phyloP scores from a whole-genome alignment of 768 basidiomycete genomes.

The Lactarius akahatsu region DNA sequence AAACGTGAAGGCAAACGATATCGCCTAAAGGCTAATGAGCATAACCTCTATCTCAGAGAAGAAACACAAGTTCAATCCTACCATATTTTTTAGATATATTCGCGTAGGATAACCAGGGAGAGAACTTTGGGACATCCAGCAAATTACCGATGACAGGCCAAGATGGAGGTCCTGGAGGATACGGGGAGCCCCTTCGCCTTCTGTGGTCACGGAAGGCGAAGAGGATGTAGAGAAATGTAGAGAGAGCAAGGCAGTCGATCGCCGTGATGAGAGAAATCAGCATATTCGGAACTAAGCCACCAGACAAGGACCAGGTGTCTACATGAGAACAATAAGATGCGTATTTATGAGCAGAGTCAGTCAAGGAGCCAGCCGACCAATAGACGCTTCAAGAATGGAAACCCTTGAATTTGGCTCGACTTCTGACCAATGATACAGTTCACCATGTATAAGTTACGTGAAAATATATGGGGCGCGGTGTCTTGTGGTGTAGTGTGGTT shows the following conservation, averaged over 20 bases:
- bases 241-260: background rate
- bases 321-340: background rate
- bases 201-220: background rate
- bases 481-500: too few relatives aligned
- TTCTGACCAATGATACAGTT: too few relatives aligned
- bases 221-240: background rate
- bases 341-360: background rate
- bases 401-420: too few relatives aligned
- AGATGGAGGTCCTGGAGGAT: background rate
- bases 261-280: background rate
- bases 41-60: background rate
- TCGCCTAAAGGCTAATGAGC: background rate
- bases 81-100: slow-evolving; percentile 8
- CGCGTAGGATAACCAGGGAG: background rate
- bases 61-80: background rate
- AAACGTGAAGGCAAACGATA: slow-evolving; percentile 7
- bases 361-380: background rate
- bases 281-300: background rate
- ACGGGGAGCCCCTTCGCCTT: background rate
- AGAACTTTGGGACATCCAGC: background rate
- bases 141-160: slow-evolving; percentile 11
- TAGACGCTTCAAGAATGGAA: background rate
- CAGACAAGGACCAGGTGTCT: background rate
- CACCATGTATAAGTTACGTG: too few relatives aligned
- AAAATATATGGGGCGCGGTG: too few relatives aligned